phyloP scores from a whole-genome alignment of 2,329 filamentous ascomycete genomes.

The Aspergillus brasiliensis region DNA sequence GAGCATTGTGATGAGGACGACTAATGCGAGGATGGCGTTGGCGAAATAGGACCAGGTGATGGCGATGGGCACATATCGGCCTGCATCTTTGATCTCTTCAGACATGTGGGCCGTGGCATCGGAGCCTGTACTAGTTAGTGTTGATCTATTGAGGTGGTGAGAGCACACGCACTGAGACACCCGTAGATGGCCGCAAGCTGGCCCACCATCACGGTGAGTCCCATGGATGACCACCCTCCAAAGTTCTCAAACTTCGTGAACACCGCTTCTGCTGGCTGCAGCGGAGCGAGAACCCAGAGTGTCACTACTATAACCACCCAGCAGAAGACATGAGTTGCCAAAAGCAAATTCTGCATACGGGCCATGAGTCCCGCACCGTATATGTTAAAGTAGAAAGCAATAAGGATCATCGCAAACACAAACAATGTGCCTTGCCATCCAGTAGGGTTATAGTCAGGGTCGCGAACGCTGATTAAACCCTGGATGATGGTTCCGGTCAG shows the following conservation, averaged over 20 bases:
- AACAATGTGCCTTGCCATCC: slow-evolving; percentile 55
- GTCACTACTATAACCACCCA: slow-evolving; percentile 37
- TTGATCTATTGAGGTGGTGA: neutral
- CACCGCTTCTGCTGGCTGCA: slow-evolving; percentile 29
- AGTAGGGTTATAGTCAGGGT: slow-evolving; percentile 43
- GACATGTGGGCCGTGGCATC: slow-evolving; percentile 43
- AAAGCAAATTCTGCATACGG: slow-evolving; percentile 40
- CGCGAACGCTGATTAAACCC: slow-evolving; percentile 46
- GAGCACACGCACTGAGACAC: slow-evolving; percentile 22
- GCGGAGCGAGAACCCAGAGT: slow-evolving; percentile 37
- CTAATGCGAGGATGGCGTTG: slow-evolving; percentile 48
- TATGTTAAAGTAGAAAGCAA: slow-evolving; percentile 49
- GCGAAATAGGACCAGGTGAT: slow-evolving; percentile 51
- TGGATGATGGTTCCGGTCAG: slow-evolving; percentile 53
- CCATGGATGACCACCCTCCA: slow-evolving; percentile 42
- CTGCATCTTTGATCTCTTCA: slow-evolving; percentile 53
- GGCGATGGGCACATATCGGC: slow-evolving; percentile 47
- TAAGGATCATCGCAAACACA: slow-evolving; percentile 48
- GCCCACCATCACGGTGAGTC: slow-evolving; percentile 41
- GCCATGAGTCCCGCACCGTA: slow-evolving; percentile 37
- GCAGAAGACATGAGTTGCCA: slow-evolving; percentile 43
- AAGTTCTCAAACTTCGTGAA: slow-evolving; percentile 42
- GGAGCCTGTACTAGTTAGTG: slow-evolving; percentile 14
- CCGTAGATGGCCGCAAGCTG: slow-evolving; percentile 39
- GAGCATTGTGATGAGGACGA: slow-evolving; percentile 51